A percentile compares a stretch with the other conserved stretches of the same genome.
Evolutionary conservation across 192 early-diverging fungal species (phyloP).

Genomic region (Coemansia sp.): DNA sequence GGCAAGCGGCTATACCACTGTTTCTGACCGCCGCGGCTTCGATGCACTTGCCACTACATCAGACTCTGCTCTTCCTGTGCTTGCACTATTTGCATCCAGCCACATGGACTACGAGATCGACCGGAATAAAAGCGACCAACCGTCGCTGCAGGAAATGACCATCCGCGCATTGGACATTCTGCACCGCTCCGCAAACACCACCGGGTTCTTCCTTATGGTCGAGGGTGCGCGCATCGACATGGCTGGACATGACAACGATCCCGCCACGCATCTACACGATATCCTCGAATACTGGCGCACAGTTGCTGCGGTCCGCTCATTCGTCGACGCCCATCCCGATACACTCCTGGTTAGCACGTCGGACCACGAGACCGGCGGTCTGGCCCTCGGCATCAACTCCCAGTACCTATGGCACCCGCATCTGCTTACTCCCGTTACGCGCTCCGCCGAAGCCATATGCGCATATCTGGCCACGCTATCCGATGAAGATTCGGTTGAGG

Average conservation of each 20-base stretch:
- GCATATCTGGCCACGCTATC: slow-evolving; percentile 1
- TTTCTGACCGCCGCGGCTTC: slow-evolving; percentile 19
- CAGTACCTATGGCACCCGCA: slow-evolving; percentile 58
- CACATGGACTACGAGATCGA: slow-evolving; percentile 61
- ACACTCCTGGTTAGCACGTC: slow-evolving; percentile 59
- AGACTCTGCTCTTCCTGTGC: slow-evolving; percentile 38
- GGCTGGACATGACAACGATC: slow-evolving; percentile 62
- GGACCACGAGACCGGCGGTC: slow-evolving; percentile 67
- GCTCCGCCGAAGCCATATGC: slow-evolving; percentile 42
- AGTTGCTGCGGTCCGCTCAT: slow-evolving; percentile 49
- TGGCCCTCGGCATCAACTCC: slow-evolving; percentile 54
- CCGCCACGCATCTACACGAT: slow-evolving; percentile 60
- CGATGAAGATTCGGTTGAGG: not conserved
- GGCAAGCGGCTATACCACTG: slow-evolving; percentile 4
- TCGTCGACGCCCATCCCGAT: slow-evolving; percentile 49
- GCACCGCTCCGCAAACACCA: slow-evolving; percentile 4
- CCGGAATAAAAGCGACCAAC: slow-evolving; percentile 38
- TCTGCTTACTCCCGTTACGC: slow-evolving; percentile 23
- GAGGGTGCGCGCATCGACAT: slow-evolving; percentile 64
- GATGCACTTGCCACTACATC: slow-evolving; percentile 9
- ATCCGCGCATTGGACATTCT: slow-evolving; percentile 43
- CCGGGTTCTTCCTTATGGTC: slow-evolving; percentile 59
- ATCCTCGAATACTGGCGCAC: slow-evolving; percentile 61
- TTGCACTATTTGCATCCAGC: slow-evolving; percentile 50
- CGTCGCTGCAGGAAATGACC: slow-evolving; percentile 58